Evolutionary conservation across 352 stramenopile species (phyloP).

Genomic region (Halophytophthora polymorphica): DNA sequence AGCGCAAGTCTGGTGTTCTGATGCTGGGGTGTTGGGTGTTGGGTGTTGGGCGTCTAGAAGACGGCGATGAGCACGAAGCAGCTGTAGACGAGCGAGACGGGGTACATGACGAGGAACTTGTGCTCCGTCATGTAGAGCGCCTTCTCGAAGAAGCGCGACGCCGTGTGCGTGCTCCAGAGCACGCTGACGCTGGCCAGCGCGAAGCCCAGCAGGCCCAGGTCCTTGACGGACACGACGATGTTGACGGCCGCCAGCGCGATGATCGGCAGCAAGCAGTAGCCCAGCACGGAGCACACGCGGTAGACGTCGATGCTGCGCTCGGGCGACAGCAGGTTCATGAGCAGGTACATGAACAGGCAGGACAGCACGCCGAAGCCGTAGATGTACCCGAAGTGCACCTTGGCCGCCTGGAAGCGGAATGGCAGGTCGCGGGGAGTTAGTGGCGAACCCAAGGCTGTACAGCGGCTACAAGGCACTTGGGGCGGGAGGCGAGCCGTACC

Average conservation of each 20-base stretch:
- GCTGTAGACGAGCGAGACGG: conserved; percentile 95
- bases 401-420: conserved; percentile 56
- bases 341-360: conserved; percentile 93
- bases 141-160: conserved; percentile 95
- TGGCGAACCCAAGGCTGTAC: too few relatives aligned
- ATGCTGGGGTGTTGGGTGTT: too few relatives aligned
- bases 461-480: too few relatives aligned
- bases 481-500: conserved; percentile 38
- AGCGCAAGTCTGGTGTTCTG: too few relatives aligned
- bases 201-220: conserved; percentile 72
- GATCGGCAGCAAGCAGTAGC: conserved; percentile 97
- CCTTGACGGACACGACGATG: conserved; percentile 89
- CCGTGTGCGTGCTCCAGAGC: conserved; percentile 93
- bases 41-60: conserved; percentile 88
- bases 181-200: conserved; percentile 87
- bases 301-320: conserved; percentile 90
- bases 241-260: conserved; percentile 93
- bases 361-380: conserved; percentile 98
- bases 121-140: conserved; percentile 94
- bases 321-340: conserved; percentile 95
- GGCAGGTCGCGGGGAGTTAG: conserved; percentile 3
- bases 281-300: conserved; percentile 93
- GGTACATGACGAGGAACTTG: conserved; percentile 97
- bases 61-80: conserved; percentile 99
- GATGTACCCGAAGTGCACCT: conserved; percentile 98